Evolutionary conservation across 306 rosid genomes (phyloP).

Genomic region (Cucurbita pepo): DNA sequence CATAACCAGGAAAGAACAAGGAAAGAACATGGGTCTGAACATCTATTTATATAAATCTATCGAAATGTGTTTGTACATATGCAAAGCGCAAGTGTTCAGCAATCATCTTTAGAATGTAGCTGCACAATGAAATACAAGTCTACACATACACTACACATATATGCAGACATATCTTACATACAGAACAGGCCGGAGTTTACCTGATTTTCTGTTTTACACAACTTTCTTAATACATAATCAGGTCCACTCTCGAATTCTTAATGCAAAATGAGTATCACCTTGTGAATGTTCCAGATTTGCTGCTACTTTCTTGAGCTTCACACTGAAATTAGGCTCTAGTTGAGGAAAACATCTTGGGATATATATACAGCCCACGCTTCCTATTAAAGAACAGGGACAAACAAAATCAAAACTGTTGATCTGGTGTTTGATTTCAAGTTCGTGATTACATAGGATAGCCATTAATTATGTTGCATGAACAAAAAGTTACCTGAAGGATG

Average conservation of each 20-base stretch:
- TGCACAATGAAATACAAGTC: neutral
- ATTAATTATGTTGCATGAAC: neutral
- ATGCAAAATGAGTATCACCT: slow-evolving; percentile 1
- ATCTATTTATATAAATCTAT: neutral
- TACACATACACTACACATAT: neutral
- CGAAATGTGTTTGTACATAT: neutral
- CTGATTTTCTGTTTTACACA: neutral
- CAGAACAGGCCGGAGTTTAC: neutral
- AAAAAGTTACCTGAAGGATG: slow-evolving; percentile 58
- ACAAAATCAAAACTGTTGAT: neutral
- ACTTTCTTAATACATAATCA: neutral
- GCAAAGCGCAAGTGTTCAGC: neutral
- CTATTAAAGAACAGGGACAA: slow-evolving; percentile 15
- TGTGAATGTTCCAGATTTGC: slow-evolving; percentile 4
- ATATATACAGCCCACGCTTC: slow-evolving; percentile 79
- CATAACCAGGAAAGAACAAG: neutral
- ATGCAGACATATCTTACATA: neutral
- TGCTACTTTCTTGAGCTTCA: neutral
- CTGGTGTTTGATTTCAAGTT: neutral
- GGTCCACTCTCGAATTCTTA: neutral
- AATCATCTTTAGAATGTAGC: neutral
- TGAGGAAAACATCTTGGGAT: slow-evolving; percentile 49
- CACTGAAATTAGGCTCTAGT: slow-evolving; percentile 6
- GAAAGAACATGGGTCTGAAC: neutral
- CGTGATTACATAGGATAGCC: neutral